phyloP scores from a whole-genome alignment of 805 yeast species.

The Teunomyces gatunensis region DNA sequence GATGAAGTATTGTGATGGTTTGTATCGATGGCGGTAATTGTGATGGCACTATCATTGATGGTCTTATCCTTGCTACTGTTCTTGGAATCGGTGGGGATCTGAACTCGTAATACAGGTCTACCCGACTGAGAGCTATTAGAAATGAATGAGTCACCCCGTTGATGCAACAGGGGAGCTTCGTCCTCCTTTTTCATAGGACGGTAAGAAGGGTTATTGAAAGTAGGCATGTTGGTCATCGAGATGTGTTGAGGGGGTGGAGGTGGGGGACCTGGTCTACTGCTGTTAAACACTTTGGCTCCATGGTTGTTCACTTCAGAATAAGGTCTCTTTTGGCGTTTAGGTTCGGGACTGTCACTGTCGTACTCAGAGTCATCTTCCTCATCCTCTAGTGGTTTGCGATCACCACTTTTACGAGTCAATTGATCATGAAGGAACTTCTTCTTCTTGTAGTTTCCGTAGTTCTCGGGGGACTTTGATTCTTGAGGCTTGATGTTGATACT shows the following conservation, averaged over 20 bases:
- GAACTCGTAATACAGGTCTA: slow-evolving; percentile 62
- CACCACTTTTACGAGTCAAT: slow-evolving; percentile 9
- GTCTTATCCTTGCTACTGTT: slow-evolving; percentile 11
- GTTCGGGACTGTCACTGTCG: slow-evolving; percentile 34
- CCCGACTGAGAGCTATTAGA: slow-evolving; percentile 17
- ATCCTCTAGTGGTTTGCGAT: slow-evolving; percentile 5
- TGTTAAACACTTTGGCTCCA: slow-evolving; percentile 4
- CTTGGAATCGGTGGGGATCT: slow-evolving; percentile 55
- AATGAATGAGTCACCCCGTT: slow-evolving; percentile 12
- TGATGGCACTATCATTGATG: slow-evolving; percentile 40
- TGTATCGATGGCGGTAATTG: slow-evolving; percentile 44
- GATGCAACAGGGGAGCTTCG: slow-evolving; percentile 4
- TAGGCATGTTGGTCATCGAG: slow-evolving; percentile 11
- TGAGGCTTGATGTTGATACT: slow-evolving; percentile 30
- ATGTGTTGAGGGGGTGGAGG: slow-evolving; percentile 9
- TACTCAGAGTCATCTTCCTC: slow-evolving; percentile 32
- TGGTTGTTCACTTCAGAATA: slow-evolving; percentile 5
- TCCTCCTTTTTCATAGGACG: slow-evolving; percentile 5
- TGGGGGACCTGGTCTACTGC: slow-evolving; percentile 3
- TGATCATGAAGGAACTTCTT: slow-evolving; percentile 24
- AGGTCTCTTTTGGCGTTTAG: slow-evolving; percentile 27
- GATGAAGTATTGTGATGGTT: slow-evolving; percentile 6
- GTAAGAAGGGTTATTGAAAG: slow-evolving; percentile 13
- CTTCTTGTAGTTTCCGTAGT: slow-evolving; percentile 60
- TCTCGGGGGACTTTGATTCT: slow-evolving; percentile 63